Evolutionary conservation across 768 basidiomycete species (phyloP), one percentile per base, ranked within the genome.

Genomic region (Mycena chlorophos): DNA sequence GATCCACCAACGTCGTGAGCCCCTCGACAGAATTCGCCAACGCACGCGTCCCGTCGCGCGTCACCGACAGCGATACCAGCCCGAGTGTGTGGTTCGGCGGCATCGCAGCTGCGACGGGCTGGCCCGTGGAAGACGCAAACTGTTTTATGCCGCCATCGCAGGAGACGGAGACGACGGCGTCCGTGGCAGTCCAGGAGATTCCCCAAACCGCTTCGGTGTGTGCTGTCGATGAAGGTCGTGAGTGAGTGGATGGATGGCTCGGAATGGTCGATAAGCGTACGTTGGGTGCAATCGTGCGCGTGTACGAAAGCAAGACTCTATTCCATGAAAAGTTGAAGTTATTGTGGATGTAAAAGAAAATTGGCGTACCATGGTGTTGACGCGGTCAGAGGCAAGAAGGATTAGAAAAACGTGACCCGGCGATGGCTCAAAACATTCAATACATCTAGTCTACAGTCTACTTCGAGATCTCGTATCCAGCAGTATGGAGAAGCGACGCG

Each of bases 1-100:
- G 68, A 66, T 94, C 86, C 81, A 87, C 88, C 23, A 95, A 71
- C 45, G 74, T 79, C 0, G 91, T 92, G 26, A 87, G 80, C 1
- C 94, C 94, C 64, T 96, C 94, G 19, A 95, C 75, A 52, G 88
- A 88, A 64, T 93, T 93, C 63, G 86, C 88, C 42, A 97, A 69
- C 0, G 84, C 91, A 27, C 71, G 73, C 45, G 73, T 76, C 6
- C 91, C 94, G 46, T 84, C 78, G 0, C 81, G 78, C 19, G 86
- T 80, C 6, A 83, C 83, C 17, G 90, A 91, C 29, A 96, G 71
- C 4, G 92, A 92, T 17, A 91, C 83, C 60, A 94, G 83, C 2
- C 90, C 94, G 19, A 96, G 85, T 5, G 91, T 85, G 71, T 96
- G 91, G n/a, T 87, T 78, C 31, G 83, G 71, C 17, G 85, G 83